Evolutionary conservation across 805 yeast genomes (phyloP).

Genomic region (Soucietia sequanensis): DNA sequence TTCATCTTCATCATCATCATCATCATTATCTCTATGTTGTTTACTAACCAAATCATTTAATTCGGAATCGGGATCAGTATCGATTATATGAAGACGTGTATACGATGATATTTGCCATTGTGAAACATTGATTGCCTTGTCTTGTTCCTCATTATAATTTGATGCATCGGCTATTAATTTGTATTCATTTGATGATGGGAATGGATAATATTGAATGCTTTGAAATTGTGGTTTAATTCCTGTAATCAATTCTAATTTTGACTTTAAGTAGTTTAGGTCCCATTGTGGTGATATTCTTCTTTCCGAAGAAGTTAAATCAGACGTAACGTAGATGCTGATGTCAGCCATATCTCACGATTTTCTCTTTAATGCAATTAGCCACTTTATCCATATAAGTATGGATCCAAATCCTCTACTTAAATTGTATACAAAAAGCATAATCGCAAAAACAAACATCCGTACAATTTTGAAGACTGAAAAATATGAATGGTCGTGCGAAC

Average conservation of each 20-base stretch:
- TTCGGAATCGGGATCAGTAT: conserved; percentile 52
- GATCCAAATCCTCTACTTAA: no score
- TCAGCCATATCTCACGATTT: no score
- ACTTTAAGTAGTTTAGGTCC: conserved; percentile 52
- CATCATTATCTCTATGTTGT: conserved; percentile 4
- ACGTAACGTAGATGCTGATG: conserved; percentile 57
- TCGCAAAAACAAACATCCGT: no score
- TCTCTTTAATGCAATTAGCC: no score
- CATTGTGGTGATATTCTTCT: conserved; percentile 62
- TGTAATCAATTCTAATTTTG: conserved; percentile 63
- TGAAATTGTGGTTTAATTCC: conserved; percentile 68
- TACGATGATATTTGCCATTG: conserved; percentile 32
- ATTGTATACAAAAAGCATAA: no score
- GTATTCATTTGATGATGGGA: conserved; percentile 36
- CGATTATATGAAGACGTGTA: conserved; percentile 58
- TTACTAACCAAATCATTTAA: conserved; percentile 34
- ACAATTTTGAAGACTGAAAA: no score
- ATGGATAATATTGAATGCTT: conserved; percentile 44
- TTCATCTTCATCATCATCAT: conserved; percentile 10
- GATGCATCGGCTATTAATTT: conserved; percentile 19
- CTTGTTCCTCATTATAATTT: conserved; percentile 12
- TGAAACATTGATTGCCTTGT: conserved; percentile 15
- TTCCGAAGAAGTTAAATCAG: conserved; percentile 68
- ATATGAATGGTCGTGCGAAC: no score
- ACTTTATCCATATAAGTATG: no score